A percentile compares a stretch with the other conserved stretches of the same genome.
These are phyloP conservation scores for Ustilago sp. DNA, from an alignment of 1,284 basidiomycete species.

Conservation along the genomic window DNA sequence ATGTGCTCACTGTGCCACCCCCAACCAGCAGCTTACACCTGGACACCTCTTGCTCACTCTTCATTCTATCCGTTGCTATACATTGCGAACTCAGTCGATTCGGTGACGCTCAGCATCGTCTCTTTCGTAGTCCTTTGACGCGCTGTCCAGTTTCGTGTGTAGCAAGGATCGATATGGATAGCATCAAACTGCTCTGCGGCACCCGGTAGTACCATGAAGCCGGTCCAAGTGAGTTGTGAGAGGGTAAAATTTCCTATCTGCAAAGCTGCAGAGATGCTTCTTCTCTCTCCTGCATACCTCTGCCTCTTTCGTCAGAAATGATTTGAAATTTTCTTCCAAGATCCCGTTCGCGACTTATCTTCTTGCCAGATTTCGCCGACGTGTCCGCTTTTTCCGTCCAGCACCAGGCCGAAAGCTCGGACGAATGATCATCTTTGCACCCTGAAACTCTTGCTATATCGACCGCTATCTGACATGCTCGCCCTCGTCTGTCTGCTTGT, in stretches of 20 bases:
- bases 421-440: slow-evolving; percentile 4
- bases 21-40: not conserved
- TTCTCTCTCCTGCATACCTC: not conserved
- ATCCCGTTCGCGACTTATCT: not conserved
- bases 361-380: slow-evolving; percentile 4
- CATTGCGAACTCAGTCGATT: too few species aligned
- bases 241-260: not conserved
- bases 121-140: too few species aligned
- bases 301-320: not conserved
- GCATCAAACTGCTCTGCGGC: not conserved
- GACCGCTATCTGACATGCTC: slow-evolving; percentile 1
- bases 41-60: not conserved
- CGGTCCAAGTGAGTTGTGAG: not conserved
- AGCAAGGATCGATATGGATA: not conserved
- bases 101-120: too few species aligned
- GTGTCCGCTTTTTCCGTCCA: slow-evolving; percentile 13
- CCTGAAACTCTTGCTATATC: not conserved
- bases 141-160: too few species aligned
- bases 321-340: slow-evolving; percentile 3
- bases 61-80: not conserved
- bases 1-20: not conserved
- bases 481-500: not conserved
- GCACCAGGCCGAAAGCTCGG: not conserved
- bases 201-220: not conserved
- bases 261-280: not conserved